phyloP scores from a whole-genome alignment of 2,329 filamentous ascomycete species.

The Phialocephala sp. region DNA sequence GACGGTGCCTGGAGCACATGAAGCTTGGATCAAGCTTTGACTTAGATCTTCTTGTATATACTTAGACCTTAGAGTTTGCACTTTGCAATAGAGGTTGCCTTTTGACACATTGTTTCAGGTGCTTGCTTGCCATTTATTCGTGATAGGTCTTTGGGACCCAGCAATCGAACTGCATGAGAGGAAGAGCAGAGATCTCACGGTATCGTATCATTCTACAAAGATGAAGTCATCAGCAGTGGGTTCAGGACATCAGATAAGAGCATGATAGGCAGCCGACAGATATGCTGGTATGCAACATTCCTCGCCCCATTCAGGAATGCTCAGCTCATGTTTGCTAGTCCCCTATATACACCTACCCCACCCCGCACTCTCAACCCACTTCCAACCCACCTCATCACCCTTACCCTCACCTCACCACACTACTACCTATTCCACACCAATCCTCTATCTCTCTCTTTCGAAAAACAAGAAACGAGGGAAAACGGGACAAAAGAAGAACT shows the following conservation, averaged over 20 bases:
- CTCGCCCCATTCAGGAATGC: background rate
- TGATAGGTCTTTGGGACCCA: background rate
- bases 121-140: background rate
- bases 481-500: background rate
- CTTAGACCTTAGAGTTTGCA: conserved; percentile 36
- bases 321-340: background rate
- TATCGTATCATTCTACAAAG: background rate
- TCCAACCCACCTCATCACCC: background rate
- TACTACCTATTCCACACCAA: background rate
- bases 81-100: conserved; percentile 21
- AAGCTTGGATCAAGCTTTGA: conserved; percentile 13
- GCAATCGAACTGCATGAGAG: background rate
- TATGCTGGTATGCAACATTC: conserved; percentile 8
- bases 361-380: conserved; percentile 6
- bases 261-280: background rate
- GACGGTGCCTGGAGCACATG: conserved; percentile 31
- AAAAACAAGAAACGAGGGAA: no score
- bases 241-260: conserved; percentile 6
- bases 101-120: background rate
- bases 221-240: background rate
- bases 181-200: background rate
- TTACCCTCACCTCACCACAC: no score
- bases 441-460: no score
- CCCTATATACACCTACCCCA: background rate
- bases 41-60: conserved; percentile 35